Evolutionary conservation across 148 eudicot genomes (phyloP).

Genomic region (Rhododendron griersonianum): DNA sequence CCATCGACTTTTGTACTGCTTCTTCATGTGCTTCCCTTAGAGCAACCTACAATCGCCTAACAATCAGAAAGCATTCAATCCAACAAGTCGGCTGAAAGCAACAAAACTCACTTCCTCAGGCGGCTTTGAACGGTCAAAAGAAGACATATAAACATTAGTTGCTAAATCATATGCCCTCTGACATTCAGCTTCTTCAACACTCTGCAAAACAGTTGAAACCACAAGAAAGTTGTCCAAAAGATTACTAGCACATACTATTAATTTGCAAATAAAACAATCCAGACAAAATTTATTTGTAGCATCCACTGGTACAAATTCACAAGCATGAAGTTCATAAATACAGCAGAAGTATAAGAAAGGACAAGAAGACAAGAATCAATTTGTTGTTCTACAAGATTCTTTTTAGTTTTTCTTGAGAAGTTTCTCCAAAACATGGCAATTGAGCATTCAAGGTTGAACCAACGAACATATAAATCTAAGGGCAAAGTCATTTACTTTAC

Average conservation of each 20-base stretch:
- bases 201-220: conserved; percentile 35
- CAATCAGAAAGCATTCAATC: conserved; percentile 17
- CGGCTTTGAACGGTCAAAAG: conserved; percentile 83
- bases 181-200: conserved; percentile 97
- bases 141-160: conserved; percentile 75
- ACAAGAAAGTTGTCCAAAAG: not conserved
- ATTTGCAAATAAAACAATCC: not conserved
- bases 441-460: not conserved
- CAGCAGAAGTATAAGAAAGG: not conserved
- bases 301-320: not conserved
- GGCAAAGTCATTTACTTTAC: not conserved
- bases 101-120: conserved; percentile 83
- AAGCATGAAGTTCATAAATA: not conserved
- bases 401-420: not conserved
- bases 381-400: not conserved
- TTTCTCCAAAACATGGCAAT: not conserved
- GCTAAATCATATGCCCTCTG: conserved; percentile 83
- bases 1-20: conserved; percentile 60
- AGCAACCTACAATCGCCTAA: conserved; percentile 46
- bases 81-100: conserved; percentile 4
- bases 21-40: conserved; percentile 88
- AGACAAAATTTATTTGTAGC: not conserved
- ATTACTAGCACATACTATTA: not conserved
- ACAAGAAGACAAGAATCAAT: conserved; percentile 8
- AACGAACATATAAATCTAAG: not conserved